Evolutionary conservation across 1,284 basidiomycete species (phyloP).

Genomic region (Ustilago crameri): DNA sequence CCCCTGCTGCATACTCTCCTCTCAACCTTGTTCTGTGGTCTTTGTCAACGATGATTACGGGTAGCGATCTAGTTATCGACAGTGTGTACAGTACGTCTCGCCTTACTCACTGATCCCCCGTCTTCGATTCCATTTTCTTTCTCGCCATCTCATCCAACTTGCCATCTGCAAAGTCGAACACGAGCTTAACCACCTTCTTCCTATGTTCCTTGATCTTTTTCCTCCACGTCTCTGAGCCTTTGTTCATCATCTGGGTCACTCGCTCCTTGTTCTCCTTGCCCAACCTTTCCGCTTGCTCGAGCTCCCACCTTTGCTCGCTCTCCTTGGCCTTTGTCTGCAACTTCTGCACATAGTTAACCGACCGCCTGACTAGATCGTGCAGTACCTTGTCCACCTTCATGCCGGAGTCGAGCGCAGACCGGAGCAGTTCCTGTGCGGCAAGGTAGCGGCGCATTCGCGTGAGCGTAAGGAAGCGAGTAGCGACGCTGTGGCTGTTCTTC

Average conservation of each 20-base stretch:
- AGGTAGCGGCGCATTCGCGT: constrained; percentile 27
- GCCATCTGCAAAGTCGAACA: constrained; percentile 36
- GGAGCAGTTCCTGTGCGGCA: constrained; percentile 38
- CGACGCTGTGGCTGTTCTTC: constrained; percentile 21
- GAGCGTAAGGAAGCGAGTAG: constrained; percentile 35
- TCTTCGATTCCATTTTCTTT: constrained; percentile 1
- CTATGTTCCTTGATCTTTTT: constrained; percentile 26
- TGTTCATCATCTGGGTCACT: constrained; percentile 4
- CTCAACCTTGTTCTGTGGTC: too few relatives aligned
- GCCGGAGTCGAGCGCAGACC: constrained; percentile 25
- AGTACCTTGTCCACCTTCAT: constrained; percentile 29
- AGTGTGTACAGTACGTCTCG: too few relatives aligned
- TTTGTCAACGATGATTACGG: too few relatives aligned
- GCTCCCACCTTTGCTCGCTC: constrained; percentile 7
- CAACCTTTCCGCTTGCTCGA: constrained; percentile 9
- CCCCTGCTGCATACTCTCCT: too few relatives aligned
- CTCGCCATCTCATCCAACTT: constrained; percentile 19
- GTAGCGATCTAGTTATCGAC: too few relatives aligned
- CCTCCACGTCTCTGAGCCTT: background rate
- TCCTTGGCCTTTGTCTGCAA: too few relatives aligned
- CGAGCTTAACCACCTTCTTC: constrained; percentile 24
- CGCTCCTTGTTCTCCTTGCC: constrained; percentile 8
- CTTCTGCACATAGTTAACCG: constrained; percentile 26
- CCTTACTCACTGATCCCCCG: too few relatives aligned
- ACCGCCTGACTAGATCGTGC: constrained; percentile 20